Conservation (phyloP, 2,329 filamentous ascomycete genomes). For the Knufia fluminis region DNA sequence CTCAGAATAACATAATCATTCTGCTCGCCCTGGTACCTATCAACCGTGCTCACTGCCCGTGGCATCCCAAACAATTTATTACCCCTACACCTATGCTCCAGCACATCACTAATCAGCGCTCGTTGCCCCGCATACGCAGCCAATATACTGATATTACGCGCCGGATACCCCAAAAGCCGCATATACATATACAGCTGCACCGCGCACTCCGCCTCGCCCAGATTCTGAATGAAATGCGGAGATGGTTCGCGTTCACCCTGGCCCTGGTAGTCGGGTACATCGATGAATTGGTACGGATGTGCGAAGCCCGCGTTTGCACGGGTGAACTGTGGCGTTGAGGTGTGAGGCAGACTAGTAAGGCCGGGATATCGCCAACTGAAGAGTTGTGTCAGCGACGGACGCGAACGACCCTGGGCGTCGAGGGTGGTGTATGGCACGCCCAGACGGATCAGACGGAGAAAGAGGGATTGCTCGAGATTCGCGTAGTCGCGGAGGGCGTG, state of each 20-base stretch:
- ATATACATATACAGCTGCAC: slow-evolving; percentile 96
- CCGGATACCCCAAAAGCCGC: slow-evolving; percentile 87
- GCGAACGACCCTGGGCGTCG: slow-evolving; percentile 85
- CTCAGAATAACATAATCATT: slow-evolving; percentile 97
- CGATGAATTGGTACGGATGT: slow-evolving; percentile 93
- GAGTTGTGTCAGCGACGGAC: slow-evolving; percentile 75
- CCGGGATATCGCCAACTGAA: slow-evolving; percentile 85
- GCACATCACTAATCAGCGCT: slow-evolving; percentile 77
- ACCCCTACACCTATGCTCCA: slow-evolving; percentile 71
- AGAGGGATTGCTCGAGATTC: slow-evolving; percentile 91
- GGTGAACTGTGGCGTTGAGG: slow-evolving; percentile 64
- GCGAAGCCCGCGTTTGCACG: slow-evolving; percentile 83
- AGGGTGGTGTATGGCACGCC: slow-evolving; percentile 86
- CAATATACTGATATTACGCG: slow-evolving; percentile 72
- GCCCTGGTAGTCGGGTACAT: slow-evolving; percentile 88
- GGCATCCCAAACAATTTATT: slow-evolving; percentile 83
- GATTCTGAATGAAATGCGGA: slow-evolving; percentile 90
- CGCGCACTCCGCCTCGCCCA: slow-evolving; percentile 93
- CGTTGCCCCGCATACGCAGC: slow-evolving; percentile 90
- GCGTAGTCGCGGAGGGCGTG: slow-evolving; percentile 89
- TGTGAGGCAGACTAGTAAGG: slow-evolving; percentile 60
- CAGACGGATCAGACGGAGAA: slow-evolving; percentile 79
- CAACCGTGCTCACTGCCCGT: slow-evolving; percentile 83
- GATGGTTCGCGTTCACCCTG: slow-evolving; percentile 79
- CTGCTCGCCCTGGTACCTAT: slow-evolving; percentile 98